Base-by-base conservation (phyloP, 2,329 filamentous ascomycete species). In the Exophiala spinifera region DNA sequence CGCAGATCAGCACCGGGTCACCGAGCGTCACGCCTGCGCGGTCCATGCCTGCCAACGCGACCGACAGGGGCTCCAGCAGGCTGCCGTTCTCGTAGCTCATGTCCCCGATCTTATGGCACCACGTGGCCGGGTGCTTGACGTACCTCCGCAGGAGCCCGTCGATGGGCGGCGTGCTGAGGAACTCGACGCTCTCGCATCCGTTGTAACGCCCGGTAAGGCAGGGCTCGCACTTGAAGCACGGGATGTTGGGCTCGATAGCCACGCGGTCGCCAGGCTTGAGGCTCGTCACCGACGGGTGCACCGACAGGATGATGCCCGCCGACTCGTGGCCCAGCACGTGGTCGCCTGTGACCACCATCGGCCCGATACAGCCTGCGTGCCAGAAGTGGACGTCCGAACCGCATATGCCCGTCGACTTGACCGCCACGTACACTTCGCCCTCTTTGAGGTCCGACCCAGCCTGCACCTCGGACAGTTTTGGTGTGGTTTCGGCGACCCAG, bases 301-400 rank as follows among this genome's bases (percentile, higher is more conserved):
- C 86, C 14, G 91, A 88, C 63, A 96, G 81, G 56, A 96, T 74
- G 66, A 72, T 87, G 37, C 78, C 85, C 60, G 91, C 92, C 39
- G 90, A 94, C 76, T 97, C 92, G 78, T 97, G 92, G 63, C 92
- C 92, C 17, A 97, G 85, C 67, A 96, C 91, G 72, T 96, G 92
- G 67, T 91, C 87, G 67, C 82, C 88, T 63, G 82, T 81, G 45
- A 97, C 92, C 60, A 96, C 86, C 91, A 96, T 96, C 63, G 91
- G 91, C 23, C 92, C 92, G 69, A 97, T 97, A 76, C 88, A 89
- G 63, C 92, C 92, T 46, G 88, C 87, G 70, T 95, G 89, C 92
- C 92, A 97, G 78, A 97, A 97, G 76, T 97, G 92, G 53, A 97
- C 86, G 72, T 96, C 91, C 57, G 89, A 95, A 54, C 92, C 92